A percentile compares a stretch with the other conserved stretches of the same genome.
Conservation (phyloP, 164 flowering plant genomes). For the Aristolochia fimbriata region DNA sequence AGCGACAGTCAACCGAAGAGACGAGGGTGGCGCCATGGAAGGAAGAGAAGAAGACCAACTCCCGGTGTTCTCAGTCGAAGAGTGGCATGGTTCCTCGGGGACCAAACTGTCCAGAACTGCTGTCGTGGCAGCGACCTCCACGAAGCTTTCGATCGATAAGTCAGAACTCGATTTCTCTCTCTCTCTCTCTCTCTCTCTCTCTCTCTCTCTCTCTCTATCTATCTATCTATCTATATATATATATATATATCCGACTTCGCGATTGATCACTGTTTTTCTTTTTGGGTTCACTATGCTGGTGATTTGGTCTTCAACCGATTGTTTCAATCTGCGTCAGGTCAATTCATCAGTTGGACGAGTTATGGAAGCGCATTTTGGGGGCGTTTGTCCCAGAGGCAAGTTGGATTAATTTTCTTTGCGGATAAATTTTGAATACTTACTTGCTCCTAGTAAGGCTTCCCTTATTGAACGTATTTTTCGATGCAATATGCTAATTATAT, state of each 20-base stretch:
- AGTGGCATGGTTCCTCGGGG: conserved; percentile 77
- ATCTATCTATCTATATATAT: no score
- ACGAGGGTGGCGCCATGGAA: no score
- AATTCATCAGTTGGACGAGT: conserved; percentile 42
- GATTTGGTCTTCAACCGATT: neutral
- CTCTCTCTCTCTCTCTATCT: no score
- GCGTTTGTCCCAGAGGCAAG: conserved; percentile 94
- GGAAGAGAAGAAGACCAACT: neutral
- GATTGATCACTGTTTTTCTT: neutral
- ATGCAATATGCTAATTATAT: no score
- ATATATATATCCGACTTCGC: no score
- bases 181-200: no score
- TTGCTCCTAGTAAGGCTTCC: neutral
- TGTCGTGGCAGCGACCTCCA: conserved; percentile 35
- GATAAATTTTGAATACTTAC: neutral
- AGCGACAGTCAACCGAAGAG: no score
- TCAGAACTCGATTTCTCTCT: neutral
- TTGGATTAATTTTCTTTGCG: neutral
- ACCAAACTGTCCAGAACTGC: conserved; percentile 65
- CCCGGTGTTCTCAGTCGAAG: conserved; percentile 32
- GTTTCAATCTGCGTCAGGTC: conserved; percentile 24
- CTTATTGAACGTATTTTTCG: neutral
- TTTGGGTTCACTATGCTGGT: neutral
- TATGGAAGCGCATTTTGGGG: conserved; percentile 51
- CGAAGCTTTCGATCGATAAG: conserved; percentile 47